Evolutionary conservation across 345 rosid species (phyloP), one percentile per base, ranked within the genome.

Genomic region (Passiflora organensis): DNA sequence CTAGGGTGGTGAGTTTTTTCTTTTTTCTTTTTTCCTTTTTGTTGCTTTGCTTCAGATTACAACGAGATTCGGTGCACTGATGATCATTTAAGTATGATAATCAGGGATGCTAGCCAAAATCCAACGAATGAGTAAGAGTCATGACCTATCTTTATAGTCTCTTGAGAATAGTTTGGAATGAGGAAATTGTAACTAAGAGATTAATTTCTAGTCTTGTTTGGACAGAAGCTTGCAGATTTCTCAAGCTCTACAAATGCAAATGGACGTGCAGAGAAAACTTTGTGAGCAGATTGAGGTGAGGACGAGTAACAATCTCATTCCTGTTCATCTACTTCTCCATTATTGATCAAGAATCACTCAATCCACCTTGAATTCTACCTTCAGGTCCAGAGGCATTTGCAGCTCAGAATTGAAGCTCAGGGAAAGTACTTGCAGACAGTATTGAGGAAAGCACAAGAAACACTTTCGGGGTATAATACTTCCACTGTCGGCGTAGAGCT

Each of bases 361-460:
- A 42, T 60, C 21, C 51, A 42, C 51, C 36, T 15, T 19, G 4
- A 38, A 23, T 67, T 56, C 47, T 21, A 48, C 59, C 59, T 62
- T 69, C 73, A 91, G 98, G 98, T 91, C 44, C 96, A 93, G 75
- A 86, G 82, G 66, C 95, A 79, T 76, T 77, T 93, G 49, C 99
- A 86, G 71, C 86, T 88, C 70, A 83, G 94, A 68, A 93, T 93
- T 43, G 99, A 93, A 69, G 96, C 99, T 58, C 96, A 93, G 75
- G 96, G 95, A 38, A 93, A 89, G 75, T 93, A 93, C 72, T 59
- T 93, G 51, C 91, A 82, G 23, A 76, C 99, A 1, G 95, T 93
- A 24, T 63, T 89, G 56, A 78, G 68, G 55, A 89, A 82, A 76
- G 99, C 99, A 65, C 94, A 89, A 71, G 94, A 88, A 78, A 84